These are phyloP conservation scores for Talaromyces borbonicus DNA, from an alignment of 495 filamentous ascomycete genomes.

Conservation along the genomic window DNA sequence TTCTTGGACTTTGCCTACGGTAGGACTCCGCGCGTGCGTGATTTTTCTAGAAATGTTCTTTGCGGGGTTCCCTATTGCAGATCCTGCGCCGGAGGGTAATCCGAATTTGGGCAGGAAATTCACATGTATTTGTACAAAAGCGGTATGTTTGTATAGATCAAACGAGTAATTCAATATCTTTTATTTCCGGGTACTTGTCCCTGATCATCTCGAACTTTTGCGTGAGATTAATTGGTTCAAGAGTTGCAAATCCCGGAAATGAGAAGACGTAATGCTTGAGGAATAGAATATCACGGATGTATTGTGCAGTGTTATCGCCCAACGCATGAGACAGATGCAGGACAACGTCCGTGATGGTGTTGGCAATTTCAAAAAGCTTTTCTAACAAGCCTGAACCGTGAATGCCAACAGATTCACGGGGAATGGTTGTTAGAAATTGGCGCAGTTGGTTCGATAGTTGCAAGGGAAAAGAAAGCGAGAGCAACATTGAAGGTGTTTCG, in stretches of 20 bases:
- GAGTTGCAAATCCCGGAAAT: slow-evolving; percentile 17
- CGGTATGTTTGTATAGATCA: not conserved
- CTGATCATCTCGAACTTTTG: slow-evolving; percentile 21
- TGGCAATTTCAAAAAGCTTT: slow-evolving; percentile 48
- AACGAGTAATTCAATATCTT: slow-evolving; percentile 14
- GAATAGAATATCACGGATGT: slow-evolving; percentile 23
- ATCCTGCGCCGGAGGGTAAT: too few species aligned
- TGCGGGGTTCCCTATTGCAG: too few species aligned
- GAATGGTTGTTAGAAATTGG: slow-evolving; percentile 33
- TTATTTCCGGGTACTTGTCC: slow-evolving; percentile 14
- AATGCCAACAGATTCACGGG: slow-evolving; percentile 37
- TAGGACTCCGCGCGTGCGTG: too few species aligned
- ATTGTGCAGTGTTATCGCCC: slow-evolving; percentile 17
- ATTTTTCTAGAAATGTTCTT: too few species aligned
- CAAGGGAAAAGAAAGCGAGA: slow-evolving; percentile 43
- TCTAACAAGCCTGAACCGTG: slow-evolving; percentile 47
- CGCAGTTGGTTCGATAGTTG: slow-evolving; percentile 39
- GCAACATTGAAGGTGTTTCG: slow-evolving; percentile 24
- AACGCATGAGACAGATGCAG: slow-evolving; percentile 17
- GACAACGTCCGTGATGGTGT: slow-evolving; percentile 46
- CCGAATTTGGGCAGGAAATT: too few species aligned
- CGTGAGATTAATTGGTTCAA: slow-evolving; percentile 14
- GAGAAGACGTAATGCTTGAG: slow-evolving; percentile 20
- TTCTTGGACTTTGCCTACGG: too few species aligned
- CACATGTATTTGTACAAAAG: too few species aligned